These are phyloP conservation scores for Neocallimastix lanati DNA, from an alignment of 192 early-diverging fungal species.

Conservation along the genomic window DNA sequence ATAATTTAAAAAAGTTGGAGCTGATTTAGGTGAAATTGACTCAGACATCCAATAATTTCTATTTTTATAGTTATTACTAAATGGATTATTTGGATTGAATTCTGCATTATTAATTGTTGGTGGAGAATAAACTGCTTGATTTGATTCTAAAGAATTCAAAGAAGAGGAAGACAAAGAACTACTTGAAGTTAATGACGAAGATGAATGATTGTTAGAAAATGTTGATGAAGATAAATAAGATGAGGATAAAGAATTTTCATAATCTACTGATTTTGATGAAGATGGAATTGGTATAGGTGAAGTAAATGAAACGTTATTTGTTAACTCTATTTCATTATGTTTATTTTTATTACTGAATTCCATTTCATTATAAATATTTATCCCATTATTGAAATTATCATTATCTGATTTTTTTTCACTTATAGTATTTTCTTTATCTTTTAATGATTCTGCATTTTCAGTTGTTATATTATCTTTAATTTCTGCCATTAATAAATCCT, in stretches of 20 bases:
- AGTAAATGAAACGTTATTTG: background rate
- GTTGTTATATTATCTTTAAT: too few relatives aligned
- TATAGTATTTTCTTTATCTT: background rate
- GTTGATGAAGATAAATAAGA: background rate
- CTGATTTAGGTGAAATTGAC: background rate
- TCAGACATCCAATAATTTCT: background rate
- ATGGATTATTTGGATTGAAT: background rate
- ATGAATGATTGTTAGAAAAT: background rate
- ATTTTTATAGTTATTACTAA: background rate
- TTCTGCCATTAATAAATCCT: too few relatives aligned
- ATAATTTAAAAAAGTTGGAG: background rate
- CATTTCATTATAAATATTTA: background rate
- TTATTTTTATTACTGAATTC: background rate
- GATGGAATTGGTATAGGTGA: background rate
- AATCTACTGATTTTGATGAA: background rate
- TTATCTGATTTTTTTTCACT: background rate
- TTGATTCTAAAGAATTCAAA: background rate
- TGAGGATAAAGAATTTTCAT: background rate
- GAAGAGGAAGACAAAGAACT: background rate
- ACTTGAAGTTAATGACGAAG: background rate
- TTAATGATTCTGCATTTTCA: too few relatives aligned
- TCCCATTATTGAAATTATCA: background rate
- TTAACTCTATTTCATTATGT: too few relatives aligned
- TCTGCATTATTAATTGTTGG: background rate
- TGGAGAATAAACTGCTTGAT: background rate